phyloP scores from a whole-genome alignment of 2,329 filamentous ascomycete genomes.

The Hypoxylon sp. region DNA sequence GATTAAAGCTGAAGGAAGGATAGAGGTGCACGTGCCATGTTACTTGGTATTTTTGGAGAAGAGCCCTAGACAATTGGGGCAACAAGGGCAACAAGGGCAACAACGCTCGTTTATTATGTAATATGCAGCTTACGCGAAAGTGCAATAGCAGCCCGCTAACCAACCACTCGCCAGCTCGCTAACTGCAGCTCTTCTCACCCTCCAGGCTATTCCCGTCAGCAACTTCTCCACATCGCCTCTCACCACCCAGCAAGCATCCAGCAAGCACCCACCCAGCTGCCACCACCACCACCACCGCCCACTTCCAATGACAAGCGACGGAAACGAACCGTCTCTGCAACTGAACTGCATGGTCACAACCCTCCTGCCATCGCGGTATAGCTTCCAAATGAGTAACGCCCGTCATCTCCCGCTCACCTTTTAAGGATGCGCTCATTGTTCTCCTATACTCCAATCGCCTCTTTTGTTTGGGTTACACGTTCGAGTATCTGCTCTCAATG shows the following conservation, averaged over 20 bases:
- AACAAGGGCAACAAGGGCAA: no score
- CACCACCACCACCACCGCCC: not conserved
- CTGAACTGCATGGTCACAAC: conserved; percentile 13
- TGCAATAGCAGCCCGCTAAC: not conserved
- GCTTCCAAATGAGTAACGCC: conserved; percentile 14
- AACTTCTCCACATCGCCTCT: conserved; percentile 13
- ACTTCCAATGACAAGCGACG: conserved; percentile 13
- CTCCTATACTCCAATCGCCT: not conserved
- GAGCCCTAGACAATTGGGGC: no score
- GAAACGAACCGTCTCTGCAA: conserved; percentile 5
- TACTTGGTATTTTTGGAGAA: conserved; percentile 19
- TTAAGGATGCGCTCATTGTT: conserved; percentile 2
- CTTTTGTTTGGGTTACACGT: conserved; percentile 11
- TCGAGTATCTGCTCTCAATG: conserved; percentile 2
- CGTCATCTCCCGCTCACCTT: conserved; percentile 8
- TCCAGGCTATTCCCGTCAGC: conserved; percentile 14
- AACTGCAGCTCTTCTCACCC: conserved; percentile 11
- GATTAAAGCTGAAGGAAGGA: not conserved
- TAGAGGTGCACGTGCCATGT: conserved; percentile 19
- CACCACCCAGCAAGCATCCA: not conserved
- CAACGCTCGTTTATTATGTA: conserved; percentile 6
- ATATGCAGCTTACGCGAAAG: conserved; percentile 5
- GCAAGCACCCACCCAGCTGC: no score
- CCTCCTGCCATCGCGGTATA: conserved; percentile 6
- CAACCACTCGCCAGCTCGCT: not conserved